These are phyloP conservation scores for Tephrocybe sp. DNA, from an alignment of 768 basidiomycete species.

Conservation along the genomic window DNA sequence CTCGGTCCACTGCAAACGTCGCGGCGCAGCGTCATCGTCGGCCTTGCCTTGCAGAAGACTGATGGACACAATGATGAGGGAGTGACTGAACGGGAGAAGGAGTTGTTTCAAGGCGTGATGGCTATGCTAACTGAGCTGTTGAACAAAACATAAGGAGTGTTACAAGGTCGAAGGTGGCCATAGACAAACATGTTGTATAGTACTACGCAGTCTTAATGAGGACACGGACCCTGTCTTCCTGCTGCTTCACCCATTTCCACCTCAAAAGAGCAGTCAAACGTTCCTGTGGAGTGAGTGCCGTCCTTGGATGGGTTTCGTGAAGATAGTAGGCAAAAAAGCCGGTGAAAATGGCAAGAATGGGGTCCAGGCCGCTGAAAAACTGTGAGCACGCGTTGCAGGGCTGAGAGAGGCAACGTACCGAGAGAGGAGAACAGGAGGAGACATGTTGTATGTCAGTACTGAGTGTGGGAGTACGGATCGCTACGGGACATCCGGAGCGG, in stretches of 20 bases:
- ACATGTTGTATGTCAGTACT: slow-evolving; percentile 21
- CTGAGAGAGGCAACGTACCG: slow-evolving; percentile 34
- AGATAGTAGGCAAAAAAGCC: slow-evolving; percentile 79
- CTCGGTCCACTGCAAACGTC: slow-evolving; percentile 38
- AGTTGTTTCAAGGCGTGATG: slow-evolving; percentile 53
- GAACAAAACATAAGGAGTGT: slow-evolving; percentile 5
- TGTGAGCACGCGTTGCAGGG: slow-evolving; percentile 5
- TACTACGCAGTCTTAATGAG: slow-evolving; percentile 33
- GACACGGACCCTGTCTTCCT: slow-evolving; percentile 38
- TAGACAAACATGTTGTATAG: not conserved
- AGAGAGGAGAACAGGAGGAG: slow-evolving; percentile 54
- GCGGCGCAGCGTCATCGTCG: slow-evolving; percentile 69
- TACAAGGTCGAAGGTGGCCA: not conserved
- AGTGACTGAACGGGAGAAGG: slow-evolving; percentile 39
- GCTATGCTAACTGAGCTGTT: slow-evolving; percentile 40
- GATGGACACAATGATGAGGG: slow-evolving; percentile 25
- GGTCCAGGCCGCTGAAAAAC: slow-evolving; percentile 58
- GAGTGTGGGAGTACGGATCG: slow-evolving; percentile 6
- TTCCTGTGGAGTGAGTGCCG: slow-evolving; percentile 56
- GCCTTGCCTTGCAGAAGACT: slow-evolving; percentile 60
- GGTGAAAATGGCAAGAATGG: slow-evolving; percentile 74
- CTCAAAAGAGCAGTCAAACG: slow-evolving; percentile 51
- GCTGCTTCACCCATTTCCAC: slow-evolving; percentile 68
- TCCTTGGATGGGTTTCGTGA: slow-evolving; percentile 79
- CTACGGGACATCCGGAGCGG: slow-evolving; percentile 15